Evolutionary conservation across 352 stramenopile genomes (phyloP).

Genomic region (Phytophthora cactorum): DNA sequence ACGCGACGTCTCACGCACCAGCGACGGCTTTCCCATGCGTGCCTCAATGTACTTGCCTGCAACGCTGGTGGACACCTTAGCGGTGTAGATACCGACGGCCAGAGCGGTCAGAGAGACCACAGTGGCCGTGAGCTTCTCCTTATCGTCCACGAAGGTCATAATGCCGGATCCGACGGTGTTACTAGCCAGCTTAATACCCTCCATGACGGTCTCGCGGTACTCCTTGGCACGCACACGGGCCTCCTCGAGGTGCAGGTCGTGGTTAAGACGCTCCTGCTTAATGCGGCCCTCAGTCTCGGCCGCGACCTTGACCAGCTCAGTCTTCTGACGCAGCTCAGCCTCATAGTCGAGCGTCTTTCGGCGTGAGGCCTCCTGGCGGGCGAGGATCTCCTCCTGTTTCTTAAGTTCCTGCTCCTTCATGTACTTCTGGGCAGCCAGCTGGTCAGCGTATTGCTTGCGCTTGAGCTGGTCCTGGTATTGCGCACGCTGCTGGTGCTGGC

Average conservation of each 20-base stretch:
- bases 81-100: conserved; percentile 96
- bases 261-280: conserved; percentile 98
- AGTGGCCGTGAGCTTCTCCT: conserved; percentile 95
- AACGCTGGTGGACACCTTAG: conserved; percentile 93
- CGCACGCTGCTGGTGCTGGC: conserved; percentile 96
- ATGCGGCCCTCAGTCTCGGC: conserved; percentile 96
- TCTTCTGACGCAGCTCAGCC: conserved; percentile 94
- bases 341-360: conserved; percentile 98
- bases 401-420: conserved; percentile 97
- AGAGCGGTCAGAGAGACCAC: conserved; percentile 94
- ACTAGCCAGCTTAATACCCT: conserved; percentile 95
- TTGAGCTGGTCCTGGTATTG: conserved; percentile 99
- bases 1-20: conserved; percentile 97
- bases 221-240: conserved; percentile 92
- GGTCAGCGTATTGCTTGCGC: conserved; percentile 98
- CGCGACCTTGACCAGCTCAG: conserved; percentile 95
- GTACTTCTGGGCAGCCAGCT: conserved; percentile 96
- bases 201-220: conserved; percentile 95
- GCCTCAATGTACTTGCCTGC: conserved; percentile 96
- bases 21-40: conserved; percentile 95
- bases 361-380: conserved; percentile 95
- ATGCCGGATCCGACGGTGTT: conserved; percentile 94
- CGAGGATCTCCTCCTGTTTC: conserved; percentile 98
- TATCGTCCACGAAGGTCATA: conserved; percentile 94
- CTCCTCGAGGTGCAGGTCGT: conserved; percentile 98